Evolutionary conservation across 495 filamentous ascomycete genomes (phyloP), one percentile per base, ranked within the genome.

Genomic region (Beverwykella pulmonaria): DNA sequence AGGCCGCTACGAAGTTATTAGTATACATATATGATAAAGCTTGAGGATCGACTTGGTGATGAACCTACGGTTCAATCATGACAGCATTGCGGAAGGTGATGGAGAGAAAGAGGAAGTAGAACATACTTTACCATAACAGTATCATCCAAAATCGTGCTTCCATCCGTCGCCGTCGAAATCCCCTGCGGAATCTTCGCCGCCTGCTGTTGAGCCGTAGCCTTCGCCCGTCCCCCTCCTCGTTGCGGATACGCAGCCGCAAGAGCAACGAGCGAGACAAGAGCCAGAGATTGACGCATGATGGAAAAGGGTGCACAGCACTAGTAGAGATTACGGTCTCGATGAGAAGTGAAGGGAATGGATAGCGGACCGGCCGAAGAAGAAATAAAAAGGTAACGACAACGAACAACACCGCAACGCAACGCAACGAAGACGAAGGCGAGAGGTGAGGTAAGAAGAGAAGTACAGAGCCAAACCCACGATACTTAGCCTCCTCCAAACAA

Each of bases 121-220:
- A 61, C 75, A 36, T 76, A 80, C 80, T 82, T 82, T 20, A 82
- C 77, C 0, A 59, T 78, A 0, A 76, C 81, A 4, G 77, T 83
- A 20, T 73, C 77, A 65, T 83, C 80, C 32, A 83, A 57, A 30
- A 83, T 83, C 7, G 74, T 80, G 25, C 77, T 78, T 0, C 81
- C 79, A 66, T 83, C 80, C 1, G 79, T 80, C 0, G 81, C 81
- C 25, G 19, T 48, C 5, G 61, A 67, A 7, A 73, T 53, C 20
- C 32, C 25, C 72, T 76, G 54, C 70, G 74, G 49, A 71, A 78
- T 67, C 55, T 78, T 68, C 14, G 75, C 75, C 8, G 75, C 75
- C 57, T 80, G 77, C 53, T 78, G 68, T 52, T 79, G 77, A 2
- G 77, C 74, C 0, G 76, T 80, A 7, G 34, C 22, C 25, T 32